Evolutionary conservation across 2,329 filamentous ascomycete species (phyloP).

Genomic region (Dactylonectria macrodidyma): DNA sequence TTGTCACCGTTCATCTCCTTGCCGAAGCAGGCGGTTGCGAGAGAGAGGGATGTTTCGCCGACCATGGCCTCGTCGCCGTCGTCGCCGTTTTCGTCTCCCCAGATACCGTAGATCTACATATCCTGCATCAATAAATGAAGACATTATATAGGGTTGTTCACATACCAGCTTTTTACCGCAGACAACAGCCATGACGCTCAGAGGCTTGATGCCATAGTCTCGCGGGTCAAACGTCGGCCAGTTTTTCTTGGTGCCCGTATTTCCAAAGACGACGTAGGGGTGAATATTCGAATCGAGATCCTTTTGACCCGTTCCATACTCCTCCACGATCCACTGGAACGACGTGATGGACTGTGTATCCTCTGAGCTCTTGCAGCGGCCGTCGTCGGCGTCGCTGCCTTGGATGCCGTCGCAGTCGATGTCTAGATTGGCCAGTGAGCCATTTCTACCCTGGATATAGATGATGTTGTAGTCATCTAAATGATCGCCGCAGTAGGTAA

Average conservation of each 20-base stretch:
- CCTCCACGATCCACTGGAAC: conserved; percentile 58
- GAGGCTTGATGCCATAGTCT: conserved; percentile 60
- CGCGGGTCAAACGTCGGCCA: conserved; percentile 58
- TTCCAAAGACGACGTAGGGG: conserved; percentile 69
- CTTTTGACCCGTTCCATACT: conserved; percentile 53
- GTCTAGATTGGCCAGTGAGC: conserved; percentile 67
- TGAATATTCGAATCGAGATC: conserved; percentile 67
- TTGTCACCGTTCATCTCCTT: conserved; percentile 66
- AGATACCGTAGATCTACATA: conserved; percentile 68
- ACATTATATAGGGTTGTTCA: fast-evolving
- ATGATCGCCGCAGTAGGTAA: conserved; percentile 64
- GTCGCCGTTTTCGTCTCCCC: conserved; percentile 73
- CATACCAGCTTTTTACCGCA: conserved; percentile 63
- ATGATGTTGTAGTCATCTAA: conserved; percentile 57
- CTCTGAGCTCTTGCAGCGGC: conserved; percentile 60
- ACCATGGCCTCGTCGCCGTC: conserved; percentile 63
- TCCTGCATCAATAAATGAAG: not conserved
- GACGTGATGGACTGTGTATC: conserved; percentile 64
- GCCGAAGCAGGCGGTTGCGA: conserved; percentile 71
- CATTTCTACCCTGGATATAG: conserved; percentile 61
- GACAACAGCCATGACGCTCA: conserved; percentile 69
- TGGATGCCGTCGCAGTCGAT: conserved; percentile 71
- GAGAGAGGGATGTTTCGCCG: conserved; percentile 70
- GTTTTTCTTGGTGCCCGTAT: conserved; percentile 53
- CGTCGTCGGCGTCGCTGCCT: conserved; percentile 56